phyloP scores from a whole-genome alignment of 768 basidiomycete genomes.

The Mycena albidolilacea region DNA sequence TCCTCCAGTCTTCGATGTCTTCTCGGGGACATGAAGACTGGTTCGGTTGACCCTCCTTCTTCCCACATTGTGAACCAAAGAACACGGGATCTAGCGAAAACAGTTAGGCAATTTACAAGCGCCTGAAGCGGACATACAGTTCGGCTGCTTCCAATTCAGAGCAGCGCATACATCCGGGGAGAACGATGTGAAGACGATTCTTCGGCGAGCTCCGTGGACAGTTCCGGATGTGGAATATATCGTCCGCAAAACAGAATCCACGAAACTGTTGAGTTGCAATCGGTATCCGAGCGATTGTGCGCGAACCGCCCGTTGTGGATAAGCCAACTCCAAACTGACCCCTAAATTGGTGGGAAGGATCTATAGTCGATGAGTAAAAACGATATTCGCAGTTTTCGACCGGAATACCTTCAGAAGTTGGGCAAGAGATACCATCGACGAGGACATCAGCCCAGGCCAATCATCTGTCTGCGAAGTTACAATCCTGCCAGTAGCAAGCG shows the following conservation, averaged over 20 bases:
- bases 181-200: slow-evolving; percentile 94
- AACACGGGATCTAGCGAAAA: slow-evolving; percentile 88
- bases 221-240: slow-evolving; percentile 79
- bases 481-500: slow-evolving; percentile 63
- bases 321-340: slow-evolving; percentile 88
- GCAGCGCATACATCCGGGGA: slow-evolving; percentile 91
- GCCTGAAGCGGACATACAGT: slow-evolving; percentile 74
- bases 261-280: slow-evolving; percentile 83
- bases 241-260: slow-evolving; percentile 87
- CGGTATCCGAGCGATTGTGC: slow-evolving; percentile 66
- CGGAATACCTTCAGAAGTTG: slow-evolving; percentile 76
- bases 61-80: slow-evolving; percentile 91
- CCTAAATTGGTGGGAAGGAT: slow-evolving; percentile 74
- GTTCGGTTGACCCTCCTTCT: slow-evolving; percentile 56
- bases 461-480: slow-evolving; percentile 55
- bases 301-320: slow-evolving; percentile 61
- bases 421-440: slow-evolving; percentile 80
- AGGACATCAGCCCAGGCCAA: slow-evolving; percentile 63
- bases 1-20: slow-evolving; percentile 63
- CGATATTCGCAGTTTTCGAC: too few relatives aligned
- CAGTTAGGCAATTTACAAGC: slow-evolving; percentile 13
- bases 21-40: slow-evolving; percentile 57
- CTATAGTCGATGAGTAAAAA: slow-evolving; percentile 52
- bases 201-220: slow-evolving; percentile 72
- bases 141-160: slow-evolving; percentile 99